Conservation (phyloP, 2,329 filamentous ascomycete genomes). For the Claviceps purpurea region DNA sequence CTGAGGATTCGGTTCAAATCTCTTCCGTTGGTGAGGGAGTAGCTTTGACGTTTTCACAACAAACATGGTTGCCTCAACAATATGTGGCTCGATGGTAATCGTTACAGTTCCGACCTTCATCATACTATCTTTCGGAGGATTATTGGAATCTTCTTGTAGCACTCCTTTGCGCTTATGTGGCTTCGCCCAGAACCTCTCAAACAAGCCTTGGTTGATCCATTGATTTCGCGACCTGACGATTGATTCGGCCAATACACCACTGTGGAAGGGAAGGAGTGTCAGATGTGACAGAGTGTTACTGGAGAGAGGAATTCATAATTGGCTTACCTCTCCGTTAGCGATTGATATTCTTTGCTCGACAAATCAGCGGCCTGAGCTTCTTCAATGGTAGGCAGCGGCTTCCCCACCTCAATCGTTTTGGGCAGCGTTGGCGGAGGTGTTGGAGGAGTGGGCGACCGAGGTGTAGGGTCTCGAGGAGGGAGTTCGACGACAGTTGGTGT, state of each 20-base stretch:
- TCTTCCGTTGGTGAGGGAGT: conserved; percentile 21
- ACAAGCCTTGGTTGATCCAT: conserved; percentile 60
- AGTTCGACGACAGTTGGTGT: conserved; percentile 27
- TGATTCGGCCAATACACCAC: conserved; percentile 63
- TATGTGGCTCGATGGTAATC: conserved; percentile 67
- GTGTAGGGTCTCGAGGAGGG: conserved; percentile 21
- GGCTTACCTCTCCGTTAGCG: conserved; percentile 54
- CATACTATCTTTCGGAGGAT: conserved; percentile 59
- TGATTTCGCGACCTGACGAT: conserved; percentile 57
- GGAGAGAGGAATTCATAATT: not conserved
- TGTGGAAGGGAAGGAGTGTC: conserved; percentile 18
- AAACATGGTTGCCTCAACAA: conserved; percentile 63
- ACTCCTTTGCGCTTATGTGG: conserved; percentile 54
- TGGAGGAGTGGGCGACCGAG: conserved; percentile 16
- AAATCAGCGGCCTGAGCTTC: conserved; percentile 52
- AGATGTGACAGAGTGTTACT: not conserved
- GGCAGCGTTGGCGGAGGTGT: conserved; percentile 37
- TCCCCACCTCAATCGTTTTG: conserved; percentile 47
- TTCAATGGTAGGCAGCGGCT: conserved; percentile 58
- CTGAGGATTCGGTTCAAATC: conserved; percentile 6
- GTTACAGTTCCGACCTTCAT: conserved; percentile 58
- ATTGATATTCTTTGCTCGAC: conserved; percentile 54
- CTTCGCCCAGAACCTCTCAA: conserved; percentile 69
- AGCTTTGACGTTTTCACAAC: conserved; percentile 52
- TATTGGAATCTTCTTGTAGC: conserved; percentile 48